phyloP scores from a whole-genome alignment of 495 filamentous ascomycete genomes.

The Oleoguttula mirabilis region DNA sequence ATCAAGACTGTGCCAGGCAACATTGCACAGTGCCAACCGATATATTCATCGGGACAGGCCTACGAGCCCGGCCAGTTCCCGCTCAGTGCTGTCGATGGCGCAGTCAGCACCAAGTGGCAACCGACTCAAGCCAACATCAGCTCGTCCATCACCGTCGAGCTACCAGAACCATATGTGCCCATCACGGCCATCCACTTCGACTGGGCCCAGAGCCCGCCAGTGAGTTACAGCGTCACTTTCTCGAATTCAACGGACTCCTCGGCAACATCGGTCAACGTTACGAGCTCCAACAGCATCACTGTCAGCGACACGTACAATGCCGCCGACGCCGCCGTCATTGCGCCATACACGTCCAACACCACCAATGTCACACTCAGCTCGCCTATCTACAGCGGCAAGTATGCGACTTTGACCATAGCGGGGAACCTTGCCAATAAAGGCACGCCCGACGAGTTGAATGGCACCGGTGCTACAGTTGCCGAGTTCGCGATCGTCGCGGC shows the following conservation, averaged over 20 bases:
- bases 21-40: conserved; percentile 54
- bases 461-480: conserved; percentile 54
- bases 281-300: conserved; percentile 15
- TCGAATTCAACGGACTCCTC: conserved; percentile 23
- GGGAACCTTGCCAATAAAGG: conserved; percentile 33
- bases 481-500: conserved; percentile 53
- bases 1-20: conserved; percentile 42
- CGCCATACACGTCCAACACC: conserved; percentile 27
- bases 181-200: conserved; percentile 51
- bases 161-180: conserved; percentile 23
- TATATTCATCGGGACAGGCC: conserved; percentile 31
- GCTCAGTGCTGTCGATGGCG: conserved; percentile 56
- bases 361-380: conserved; percentile 28
- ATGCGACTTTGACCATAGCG: conserved; percentile 32
- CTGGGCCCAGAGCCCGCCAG: conserved; percentile 52
- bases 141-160: conserved; percentile 38
- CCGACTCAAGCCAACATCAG: conserved; percentile 39
- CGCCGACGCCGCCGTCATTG: conserved; percentile 23
- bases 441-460: conserved; percentile 29
- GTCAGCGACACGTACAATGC: conserved; percentile 24
- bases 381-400: conserved; percentile 28
- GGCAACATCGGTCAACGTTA: conserved; percentile 27
- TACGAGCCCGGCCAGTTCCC: conserved; percentile 63
- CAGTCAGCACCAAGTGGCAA: conserved; percentile 60
- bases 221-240: conserved; percentile 44